Conservation (phyloP, 2,329 filamentous ascomycete species). For the Colletotrichum lentis region DNA sequence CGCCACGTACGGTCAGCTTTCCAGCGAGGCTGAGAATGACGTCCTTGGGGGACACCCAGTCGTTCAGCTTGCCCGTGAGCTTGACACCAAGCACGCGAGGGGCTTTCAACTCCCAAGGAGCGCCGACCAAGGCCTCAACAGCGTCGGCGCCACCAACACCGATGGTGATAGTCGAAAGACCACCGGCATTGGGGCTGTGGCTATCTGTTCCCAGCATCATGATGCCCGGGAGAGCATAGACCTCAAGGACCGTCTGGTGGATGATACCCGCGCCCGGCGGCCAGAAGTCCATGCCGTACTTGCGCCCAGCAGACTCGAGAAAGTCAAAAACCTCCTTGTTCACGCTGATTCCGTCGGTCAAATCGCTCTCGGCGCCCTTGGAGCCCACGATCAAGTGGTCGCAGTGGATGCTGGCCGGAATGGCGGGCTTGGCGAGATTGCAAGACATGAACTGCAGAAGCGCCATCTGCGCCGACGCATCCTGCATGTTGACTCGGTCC, state of each 20-base stretch:
- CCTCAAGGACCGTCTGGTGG: slow-evolving; percentile 97
- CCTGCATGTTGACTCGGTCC: slow-evolving; percentile 98
- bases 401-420: slow-evolving; percentile 97
- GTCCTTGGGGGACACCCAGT: slow-evolving; percentile 95
- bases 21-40: slow-evolving; percentile 91
- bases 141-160: slow-evolving; percentile 97
- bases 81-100: slow-evolving; percentile 88
- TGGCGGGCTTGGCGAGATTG: slow-evolving; percentile 84
- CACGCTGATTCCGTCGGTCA: slow-evolving; percentile 83
- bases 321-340: slow-evolving; percentile 99
- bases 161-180: slow-evolving; percentile 91
- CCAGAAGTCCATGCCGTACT: slow-evolving; percentile 96
- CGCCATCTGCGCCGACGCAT: slow-evolving; percentile 98
- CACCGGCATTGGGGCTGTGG: slow-evolving; percentile 97
- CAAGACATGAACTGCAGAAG: slow-evolving; percentile 99
- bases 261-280: slow-evolving; percentile 93
- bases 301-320: slow-evolving; percentile 87
- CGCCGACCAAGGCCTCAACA: slow-evolving; percentile 94
- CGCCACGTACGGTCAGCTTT: slow-evolving; percentile 88
- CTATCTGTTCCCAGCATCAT: slow-evolving; percentile 99
- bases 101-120: slow-evolving; percentile 97
- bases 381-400: slow-evolving; percentile 98
- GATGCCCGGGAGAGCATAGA: slow-evolving; percentile 93
- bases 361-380: slow-evolving; percentile 85
- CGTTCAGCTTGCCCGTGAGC: slow-evolving; percentile 82